Conservation (phyloP, 2,329 filamentous ascomycete species). For the Aspergillus sp. region DNA sequence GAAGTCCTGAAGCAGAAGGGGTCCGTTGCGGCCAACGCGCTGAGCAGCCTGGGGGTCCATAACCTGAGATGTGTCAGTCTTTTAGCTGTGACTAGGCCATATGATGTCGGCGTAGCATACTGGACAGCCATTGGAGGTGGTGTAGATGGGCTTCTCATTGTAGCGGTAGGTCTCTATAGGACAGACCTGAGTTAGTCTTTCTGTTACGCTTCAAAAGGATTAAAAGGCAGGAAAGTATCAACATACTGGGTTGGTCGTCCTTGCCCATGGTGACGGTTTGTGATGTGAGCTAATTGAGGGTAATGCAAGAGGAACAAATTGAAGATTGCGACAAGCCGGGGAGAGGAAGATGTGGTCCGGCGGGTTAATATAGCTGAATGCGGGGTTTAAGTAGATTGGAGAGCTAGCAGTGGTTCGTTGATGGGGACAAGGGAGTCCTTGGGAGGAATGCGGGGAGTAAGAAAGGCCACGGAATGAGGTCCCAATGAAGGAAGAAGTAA, state of each 20-base stretch:
- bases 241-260: constrained; percentile 39
- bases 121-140: constrained; percentile 62
- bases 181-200: background rate
- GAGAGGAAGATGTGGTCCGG: background rate
- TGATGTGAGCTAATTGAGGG: background rate
- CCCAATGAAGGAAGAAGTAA: background rate
- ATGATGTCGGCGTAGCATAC: constrained; percentile 21
- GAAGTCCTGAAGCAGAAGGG: constrained; percentile 65
- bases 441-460: background rate
- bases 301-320: background rate
- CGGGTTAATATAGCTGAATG: background rate
- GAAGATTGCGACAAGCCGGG: constrained; percentile 6
- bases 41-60: constrained; percentile 56
- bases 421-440: background rate
- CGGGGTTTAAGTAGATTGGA: background rate
- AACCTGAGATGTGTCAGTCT: constrained; percentile 35
- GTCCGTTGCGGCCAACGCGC: constrained; percentile 59
- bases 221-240: background rate
- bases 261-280: constrained; percentile 36
- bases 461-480: background rate
- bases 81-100: background rate
- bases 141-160: constrained; percentile 61
- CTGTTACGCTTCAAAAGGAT: background rate
- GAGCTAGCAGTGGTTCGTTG: background rate
- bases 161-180: constrained; percentile 50